Evolutionary conservation across 2,329 filamentous ascomycete species (phyloP).

Genomic region (Coniochaeta prunicola): DNA sequence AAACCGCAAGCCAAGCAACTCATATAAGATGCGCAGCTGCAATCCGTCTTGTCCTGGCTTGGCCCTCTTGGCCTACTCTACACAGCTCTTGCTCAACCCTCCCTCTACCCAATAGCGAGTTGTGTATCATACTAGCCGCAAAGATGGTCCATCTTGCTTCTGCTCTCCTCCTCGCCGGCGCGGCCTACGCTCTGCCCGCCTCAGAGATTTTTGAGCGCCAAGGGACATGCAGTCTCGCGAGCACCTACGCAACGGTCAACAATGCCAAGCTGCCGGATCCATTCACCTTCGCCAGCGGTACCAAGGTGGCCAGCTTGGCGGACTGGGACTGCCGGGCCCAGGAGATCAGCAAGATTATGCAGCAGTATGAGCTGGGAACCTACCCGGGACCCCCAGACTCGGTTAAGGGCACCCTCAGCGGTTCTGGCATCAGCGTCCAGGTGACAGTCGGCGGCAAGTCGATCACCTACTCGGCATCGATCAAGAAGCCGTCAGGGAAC

Average conservation of each 20-base stretch:
- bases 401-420: constrained; percentile 36
- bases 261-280: constrained; percentile 36
- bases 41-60: constrained; percentile 1
- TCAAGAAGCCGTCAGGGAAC: constrained; percentile 33
- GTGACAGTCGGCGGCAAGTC: constrained; percentile 36
- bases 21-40: constrained; percentile 1
- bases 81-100: not conserved
- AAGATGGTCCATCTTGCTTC: constrained; percentile 20
- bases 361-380: constrained; percentile 43
- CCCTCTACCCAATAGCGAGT: not conserved
- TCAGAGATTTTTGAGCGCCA: constrained; percentile 29
- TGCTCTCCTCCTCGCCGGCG: constrained; percentile 23
- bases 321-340: constrained; percentile 40
- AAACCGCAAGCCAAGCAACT: not conserved
- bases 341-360: constrained; percentile 39
- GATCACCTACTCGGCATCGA: constrained; percentile 34
- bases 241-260: constrained; percentile 27
- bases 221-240: constrained; percentile 23
- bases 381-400: constrained; percentile 37
- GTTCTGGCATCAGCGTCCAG: constrained; percentile 34
- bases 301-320: constrained; percentile 34
- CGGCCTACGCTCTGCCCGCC: constrained; percentile 24
- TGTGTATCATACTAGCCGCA: not conserved
- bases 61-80: constrained; percentile 2
- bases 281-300: constrained; percentile 36